Conservation (phyloP, 176 grass and related monocot species). For the Themeda triandra region DNA sequence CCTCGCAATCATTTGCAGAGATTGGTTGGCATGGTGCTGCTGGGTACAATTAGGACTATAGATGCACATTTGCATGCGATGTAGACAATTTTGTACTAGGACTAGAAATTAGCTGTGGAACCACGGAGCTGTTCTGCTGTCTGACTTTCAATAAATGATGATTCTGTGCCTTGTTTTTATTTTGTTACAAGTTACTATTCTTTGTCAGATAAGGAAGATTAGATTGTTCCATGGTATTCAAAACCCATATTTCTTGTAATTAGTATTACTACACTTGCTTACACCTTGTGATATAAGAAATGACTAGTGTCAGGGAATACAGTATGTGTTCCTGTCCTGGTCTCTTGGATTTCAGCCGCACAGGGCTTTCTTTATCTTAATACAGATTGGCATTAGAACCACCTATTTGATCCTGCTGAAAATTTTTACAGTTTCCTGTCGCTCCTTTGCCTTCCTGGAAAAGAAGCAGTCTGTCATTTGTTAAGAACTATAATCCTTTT, state of each 20-base stretch:
- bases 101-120: not conserved
- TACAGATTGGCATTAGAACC: not conserved
- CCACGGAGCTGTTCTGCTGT: not conserved
- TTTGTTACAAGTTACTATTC: not conserved
- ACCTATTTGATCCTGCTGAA: not conserved
- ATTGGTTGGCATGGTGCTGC: not conserved
- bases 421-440: no score
- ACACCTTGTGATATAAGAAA: constrained; percentile 6
- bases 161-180: not conserved
- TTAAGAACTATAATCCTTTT: not conserved
- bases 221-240: not conserved
- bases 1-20: not conserved
- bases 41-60: not conserved
- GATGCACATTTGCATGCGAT: not conserved
- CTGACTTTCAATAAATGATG: not conserved
- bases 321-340: not conserved
- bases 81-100: not conserved
- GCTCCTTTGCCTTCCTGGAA: not conserved
- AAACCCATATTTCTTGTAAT: not conserved
- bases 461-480: not conserved
- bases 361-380: not conserved
- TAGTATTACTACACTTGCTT: not conserved
- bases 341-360: not conserved
- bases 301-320: not conserved
- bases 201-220: not conserved